Conservation (phyloP, 1,284 basidiomycete species). For the Rugosomyces carneus region DNA sequence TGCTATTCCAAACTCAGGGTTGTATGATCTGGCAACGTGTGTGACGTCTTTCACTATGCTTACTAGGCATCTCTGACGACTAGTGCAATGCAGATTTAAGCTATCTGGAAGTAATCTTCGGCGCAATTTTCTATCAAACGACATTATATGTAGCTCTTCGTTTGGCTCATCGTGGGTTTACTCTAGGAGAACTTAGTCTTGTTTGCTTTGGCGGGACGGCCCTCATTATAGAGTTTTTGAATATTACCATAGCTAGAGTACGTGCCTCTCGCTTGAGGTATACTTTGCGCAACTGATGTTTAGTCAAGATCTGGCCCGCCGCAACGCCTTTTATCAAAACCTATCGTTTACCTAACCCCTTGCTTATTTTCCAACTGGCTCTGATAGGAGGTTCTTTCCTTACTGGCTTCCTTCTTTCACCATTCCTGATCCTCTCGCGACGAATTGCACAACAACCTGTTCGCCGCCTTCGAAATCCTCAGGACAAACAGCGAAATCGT, state of each 20-base stretch:
- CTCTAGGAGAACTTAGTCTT: conserved; percentile 88
- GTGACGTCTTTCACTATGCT: conserved; percentile 15
- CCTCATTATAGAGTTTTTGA: conserved; percentile 80
- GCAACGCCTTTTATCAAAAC: conserved; percentile 89
- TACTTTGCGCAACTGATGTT: conserved; percentile 11
- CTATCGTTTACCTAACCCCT: conserved; percentile 88
- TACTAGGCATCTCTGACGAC: not conserved
- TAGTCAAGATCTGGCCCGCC: conserved; percentile 65
- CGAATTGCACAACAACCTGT: conserved; percentile 90
- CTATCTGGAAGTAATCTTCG: conserved; percentile 71
- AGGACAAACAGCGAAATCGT: conserved; percentile 82
- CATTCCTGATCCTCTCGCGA: conserved; percentile 87
- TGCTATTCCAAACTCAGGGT: conserved; percentile 35
- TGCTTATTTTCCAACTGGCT: conserved; percentile 90
- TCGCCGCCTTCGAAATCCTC: conserved; percentile 83
- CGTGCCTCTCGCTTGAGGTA: conserved; percentile 20
- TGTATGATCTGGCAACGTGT: conserved; percentile 65
- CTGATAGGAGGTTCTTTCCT: conserved; percentile 90
- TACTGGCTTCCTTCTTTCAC: conserved; percentile 90
- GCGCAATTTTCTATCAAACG: conserved; percentile 85
- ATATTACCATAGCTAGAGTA: conserved; percentile 76
- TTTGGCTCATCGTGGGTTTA: conserved; percentile 89
- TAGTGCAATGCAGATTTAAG: conserved; percentile 54
- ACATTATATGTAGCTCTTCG: conserved; percentile 86
- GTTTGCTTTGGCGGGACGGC: conserved; percentile 87